Evolutionary conservation across 208 protist genomes (phyloP), one percentile per base, ranked within the genome.

Genomic region (Leishmania gerbilli): DNA sequence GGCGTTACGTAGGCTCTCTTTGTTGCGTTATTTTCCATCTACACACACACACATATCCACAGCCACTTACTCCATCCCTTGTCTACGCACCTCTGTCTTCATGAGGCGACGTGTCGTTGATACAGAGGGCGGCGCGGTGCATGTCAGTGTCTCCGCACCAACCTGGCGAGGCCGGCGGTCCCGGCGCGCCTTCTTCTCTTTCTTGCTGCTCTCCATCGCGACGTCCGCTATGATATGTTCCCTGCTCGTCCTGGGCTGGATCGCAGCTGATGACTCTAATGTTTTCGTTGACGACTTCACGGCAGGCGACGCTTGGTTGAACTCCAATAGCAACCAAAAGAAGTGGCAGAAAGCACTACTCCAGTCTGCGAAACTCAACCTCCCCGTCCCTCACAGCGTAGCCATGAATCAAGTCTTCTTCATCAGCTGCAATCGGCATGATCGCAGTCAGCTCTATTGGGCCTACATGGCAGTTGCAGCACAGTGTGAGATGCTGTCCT

Each of bases 361-460:
- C 40, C 0, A 71, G 58, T 53, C 83, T 45, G 74, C 56, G 13
- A 17, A 51, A n/a, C 68, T 74, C 37, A 86, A 76, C 74, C 76
- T 81, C 5, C 86, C 84, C 1, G 1, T 80, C 40, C 40, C 58
- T 6, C 55, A 77, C 77, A 65, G 71, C 7, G 47, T 88, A 13
- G 37, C 79, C 42, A 51, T 95, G 19, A 45, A 83, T 3, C 90
- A 95, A 68, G 42, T 91, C 71, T 75, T 92, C n/a, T 96, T 96
- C 78, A 82, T 92, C 34, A 96, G 93, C 77, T 96, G 93, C 80
- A 96, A 95, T 67, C 85, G 87, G 42, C 93, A 95, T 81, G 83
- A 96, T 62, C 74, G 74, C 60, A 82, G 86, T 74, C 93, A 96
- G 76, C 77, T 75, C 56, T 96, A 96, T 83, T 96, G 93, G 93